These are phyloP conservation scores for Hippophae rhamnoides DNA, from an alignment of 306 rosid genomes.

Conservation along the genomic window DNA sequence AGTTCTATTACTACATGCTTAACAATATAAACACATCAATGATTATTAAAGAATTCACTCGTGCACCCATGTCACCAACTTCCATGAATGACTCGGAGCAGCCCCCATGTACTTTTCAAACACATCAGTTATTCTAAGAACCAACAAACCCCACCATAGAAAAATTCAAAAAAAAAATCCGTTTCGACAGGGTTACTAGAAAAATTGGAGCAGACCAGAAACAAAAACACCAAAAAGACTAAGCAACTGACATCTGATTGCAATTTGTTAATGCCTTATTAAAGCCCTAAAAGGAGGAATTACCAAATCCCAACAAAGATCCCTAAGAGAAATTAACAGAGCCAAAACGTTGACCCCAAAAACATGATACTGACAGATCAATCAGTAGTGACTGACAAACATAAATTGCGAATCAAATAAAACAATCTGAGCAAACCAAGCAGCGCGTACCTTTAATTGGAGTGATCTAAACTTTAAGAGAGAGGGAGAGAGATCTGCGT, in stretches of 20 bases:
- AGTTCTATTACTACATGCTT: no score
- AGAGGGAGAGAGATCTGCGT: conserved; percentile 28
- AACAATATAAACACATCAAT: no score
- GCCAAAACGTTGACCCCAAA: background rate
- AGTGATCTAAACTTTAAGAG: conserved; percentile 22
- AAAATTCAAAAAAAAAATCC: background rate
- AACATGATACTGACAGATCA: conserved; percentile 4
- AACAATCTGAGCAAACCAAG: conserved; percentile 6
- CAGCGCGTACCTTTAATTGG: conserved; percentile 31
- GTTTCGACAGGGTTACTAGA: background rate
- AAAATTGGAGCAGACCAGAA: conserved; percentile 13
- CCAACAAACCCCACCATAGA: background rate
- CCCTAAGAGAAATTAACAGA: conserved; percentile 2
- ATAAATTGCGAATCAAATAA: conserved; percentile 7
- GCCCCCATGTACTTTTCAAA: no score
- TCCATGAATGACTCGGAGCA: no score
- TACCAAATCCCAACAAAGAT: conserved; percentile 12
- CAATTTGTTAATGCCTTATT: conserved; percentile 1
- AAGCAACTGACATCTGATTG: conserved; percentile 2
- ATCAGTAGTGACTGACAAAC: background rate
- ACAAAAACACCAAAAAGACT: background rate
- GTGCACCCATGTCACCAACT: no score
- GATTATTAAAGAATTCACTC: no score
- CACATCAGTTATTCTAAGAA: background rate
- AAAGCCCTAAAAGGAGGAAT: conserved; percentile 9